A percentile compares a stretch with the other conserved stretches of the same genome.
Conservation (phyloP, 2,329 filamentous ascomycete genomes). For the Colletotrichum eremochloae region DNA sequence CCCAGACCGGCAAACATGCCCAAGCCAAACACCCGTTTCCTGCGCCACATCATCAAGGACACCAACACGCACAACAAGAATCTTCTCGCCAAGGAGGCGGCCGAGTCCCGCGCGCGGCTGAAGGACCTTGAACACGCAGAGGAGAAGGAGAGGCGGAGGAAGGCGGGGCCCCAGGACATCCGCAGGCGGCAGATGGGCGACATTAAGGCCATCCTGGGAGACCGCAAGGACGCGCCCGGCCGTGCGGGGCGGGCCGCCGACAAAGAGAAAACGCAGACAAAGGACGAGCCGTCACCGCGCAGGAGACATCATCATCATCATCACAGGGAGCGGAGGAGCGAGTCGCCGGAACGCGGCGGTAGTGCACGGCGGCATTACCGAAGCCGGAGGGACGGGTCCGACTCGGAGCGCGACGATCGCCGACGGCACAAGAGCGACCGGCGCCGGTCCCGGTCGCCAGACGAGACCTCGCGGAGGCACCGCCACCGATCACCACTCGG, state of each 20-base stretch:
- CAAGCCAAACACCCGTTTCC: constrained; percentile 92
- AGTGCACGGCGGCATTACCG: constrained; percentile 22
- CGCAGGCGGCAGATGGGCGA: constrained; percentile 70
- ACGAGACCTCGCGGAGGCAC: constrained; percentile 48
- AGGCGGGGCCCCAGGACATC: constrained; percentile 64
- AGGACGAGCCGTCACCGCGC: constrained; percentile 14
- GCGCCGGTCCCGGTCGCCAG: constrained; percentile 51
- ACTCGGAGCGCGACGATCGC: constrained; percentile 33
- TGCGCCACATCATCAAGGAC: constrained; percentile 88
- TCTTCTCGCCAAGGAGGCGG: constrained; percentile 84
- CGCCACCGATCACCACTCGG: constrained; percentile 49
- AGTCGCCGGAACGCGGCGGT: constrained; percentile 33
- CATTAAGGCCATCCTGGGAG: constrained; percentile 70
- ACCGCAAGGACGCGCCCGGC: constrained; percentile 46
- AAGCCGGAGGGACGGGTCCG: constrained; percentile 24
- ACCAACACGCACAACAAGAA: constrained; percentile 92
- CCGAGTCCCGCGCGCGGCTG: constrained; percentile 81
- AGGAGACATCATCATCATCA: constrained; percentile 23
- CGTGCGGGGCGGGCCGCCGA: constrained; percentile 25
- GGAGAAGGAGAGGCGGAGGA: constrained; percentile 59
- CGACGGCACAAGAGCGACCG: constrained; percentile 37
- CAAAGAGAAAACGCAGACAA: constrained; percentile 24
- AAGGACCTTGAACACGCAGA: constrained; percentile 68
- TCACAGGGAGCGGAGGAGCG: constrained; percentile 28
- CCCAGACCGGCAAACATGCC: constrained; percentile 75